These are phyloP conservation scores for Brassica hybrid DNA, from an alignment of 441 rosid genomes.

Conservation along the genomic window DNA sequence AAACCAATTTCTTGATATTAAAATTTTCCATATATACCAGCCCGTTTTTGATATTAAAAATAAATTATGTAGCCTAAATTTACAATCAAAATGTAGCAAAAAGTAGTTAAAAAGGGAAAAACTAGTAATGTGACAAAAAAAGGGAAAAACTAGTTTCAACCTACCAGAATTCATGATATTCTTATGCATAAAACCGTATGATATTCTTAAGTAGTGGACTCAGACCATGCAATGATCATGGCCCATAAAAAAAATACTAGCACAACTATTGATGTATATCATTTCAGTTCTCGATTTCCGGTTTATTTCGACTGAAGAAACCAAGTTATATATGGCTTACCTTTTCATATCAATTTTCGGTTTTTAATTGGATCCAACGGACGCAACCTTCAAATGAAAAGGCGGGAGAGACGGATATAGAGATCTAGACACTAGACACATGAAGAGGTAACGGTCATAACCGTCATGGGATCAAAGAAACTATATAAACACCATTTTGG, in stretches of 20 bases:
- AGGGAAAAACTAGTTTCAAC: background rate
- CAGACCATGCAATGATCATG: background rate
- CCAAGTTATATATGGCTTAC: background rate
- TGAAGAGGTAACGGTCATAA: slow-evolving; percentile 19
- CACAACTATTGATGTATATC: background rate
- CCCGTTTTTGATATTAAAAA: background rate
- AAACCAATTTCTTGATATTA: background rate
- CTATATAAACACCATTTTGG: slow-evolving; percentile 15
- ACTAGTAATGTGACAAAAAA: no score
- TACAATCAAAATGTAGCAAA: background rate
- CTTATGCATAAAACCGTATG: no score
- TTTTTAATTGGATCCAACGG: background rate
- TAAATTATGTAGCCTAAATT: background rate
- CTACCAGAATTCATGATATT: background rate
- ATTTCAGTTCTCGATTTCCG: background rate
- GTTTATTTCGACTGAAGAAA: background rate
- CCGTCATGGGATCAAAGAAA: slow-evolving; percentile 12
- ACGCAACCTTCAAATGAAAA: slow-evolving; percentile 30
- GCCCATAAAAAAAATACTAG: background rate
- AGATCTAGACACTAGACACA: background rate
- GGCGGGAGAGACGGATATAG: slow-evolving; percentile 27
- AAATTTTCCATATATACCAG: no score
- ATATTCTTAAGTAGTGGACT: background rate
- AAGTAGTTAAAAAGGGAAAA: background rate
- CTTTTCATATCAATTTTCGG: background rate